A percentile compares a stretch with the other conserved stretches of the same genome.
Evolutionary conservation across 2,329 filamentous ascomycete genomes (phyloP).

Genomic region (Colletotrichum incanum): DNA sequence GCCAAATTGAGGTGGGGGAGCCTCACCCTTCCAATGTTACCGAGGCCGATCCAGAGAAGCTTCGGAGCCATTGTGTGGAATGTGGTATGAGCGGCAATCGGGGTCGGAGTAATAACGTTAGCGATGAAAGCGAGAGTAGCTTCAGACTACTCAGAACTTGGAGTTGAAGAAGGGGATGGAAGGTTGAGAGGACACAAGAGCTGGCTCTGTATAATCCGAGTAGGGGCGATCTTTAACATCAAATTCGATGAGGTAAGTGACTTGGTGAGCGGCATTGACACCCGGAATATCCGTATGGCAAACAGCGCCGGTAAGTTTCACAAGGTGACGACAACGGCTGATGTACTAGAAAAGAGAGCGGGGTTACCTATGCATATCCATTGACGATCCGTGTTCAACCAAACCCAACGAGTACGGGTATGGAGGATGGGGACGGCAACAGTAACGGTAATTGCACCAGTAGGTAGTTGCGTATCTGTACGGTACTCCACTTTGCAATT

Average conservation of each 20-base stretch:
- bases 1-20: slow-evolving; percentile 5
- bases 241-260: not conserved
- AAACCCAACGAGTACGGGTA: too few relatives aligned
- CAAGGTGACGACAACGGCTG: slow-evolving; percentile 6
- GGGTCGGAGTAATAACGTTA: not conserved
- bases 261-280: slow-evolving; percentile 20
- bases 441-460: not conserved
- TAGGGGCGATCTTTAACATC: not conserved
- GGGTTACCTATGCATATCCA: not conserved
- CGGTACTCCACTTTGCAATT: not conserved
- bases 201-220: not conserved
- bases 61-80: slow-evolving; percentile 66
- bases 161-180: not conserved
- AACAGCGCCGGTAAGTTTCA: slow-evolving; percentile 3
- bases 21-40: slow-evolving; percentile 87
- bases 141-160: not conserved
- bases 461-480: not conserved
- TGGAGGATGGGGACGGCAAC: not conserved
- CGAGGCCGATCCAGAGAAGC: slow-evolving; percentile 85
- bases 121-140: not conserved
- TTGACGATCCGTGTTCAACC: too few relatives aligned
- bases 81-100: not conserved
- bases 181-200: not conserved
- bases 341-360: slow-evolving; percentile 2
- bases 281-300: not conserved